Conservation (phyloP, 768 basidiomycete genomes). For the Nevesoporus exiguus region DNA sequence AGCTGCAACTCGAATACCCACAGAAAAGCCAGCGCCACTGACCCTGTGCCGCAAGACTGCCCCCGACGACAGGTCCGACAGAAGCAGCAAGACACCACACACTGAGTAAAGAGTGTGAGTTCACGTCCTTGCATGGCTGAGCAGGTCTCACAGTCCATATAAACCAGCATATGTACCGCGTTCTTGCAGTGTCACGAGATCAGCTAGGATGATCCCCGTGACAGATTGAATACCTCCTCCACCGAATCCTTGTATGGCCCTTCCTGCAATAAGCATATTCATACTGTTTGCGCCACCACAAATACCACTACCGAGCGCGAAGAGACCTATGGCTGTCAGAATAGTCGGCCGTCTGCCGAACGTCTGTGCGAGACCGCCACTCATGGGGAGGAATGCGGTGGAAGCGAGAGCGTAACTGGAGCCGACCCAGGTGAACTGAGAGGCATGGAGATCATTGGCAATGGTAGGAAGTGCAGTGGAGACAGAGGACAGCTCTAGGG, state of each 20-base stretch:
- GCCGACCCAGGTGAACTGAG: constrained; percentile 38
- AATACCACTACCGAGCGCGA: constrained; percentile 41
- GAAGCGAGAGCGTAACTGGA: no score
- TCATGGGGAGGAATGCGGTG: no score
- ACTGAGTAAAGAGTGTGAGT: no score
- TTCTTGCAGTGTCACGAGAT: constrained; percentile 46
- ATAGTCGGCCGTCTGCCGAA: constrained; percentile 39
- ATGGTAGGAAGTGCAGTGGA: not conserved
- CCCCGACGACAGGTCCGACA: constrained; percentile 37
- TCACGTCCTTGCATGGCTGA: no score
- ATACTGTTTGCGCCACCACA: constrained; percentile 42
- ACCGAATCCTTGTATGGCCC: no score
- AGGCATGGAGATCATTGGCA: not conserved
- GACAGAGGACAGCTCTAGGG: no score
- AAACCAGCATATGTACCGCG: constrained; percentile 40
- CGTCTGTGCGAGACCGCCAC: constrained; percentile 37
- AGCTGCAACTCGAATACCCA: constrained; percentile 10
- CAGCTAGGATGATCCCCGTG: constrained; percentile 41
- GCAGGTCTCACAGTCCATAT: constrained; percentile 36
- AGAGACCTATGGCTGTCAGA: constrained; percentile 32
- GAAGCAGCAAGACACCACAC: constrained; percentile 37
- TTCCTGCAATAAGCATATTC: constrained; percentile 40
- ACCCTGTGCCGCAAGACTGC: constrained; percentile 28
- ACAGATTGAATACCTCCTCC: constrained; percentile 37
- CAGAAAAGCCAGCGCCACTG: constrained; percentile 44